Evolutionary conservation across 2,329 filamentous ascomycete species (phyloP), one percentile per base, ranked within the genome.

Genomic region (Delphinella strobiligena): DNA sequence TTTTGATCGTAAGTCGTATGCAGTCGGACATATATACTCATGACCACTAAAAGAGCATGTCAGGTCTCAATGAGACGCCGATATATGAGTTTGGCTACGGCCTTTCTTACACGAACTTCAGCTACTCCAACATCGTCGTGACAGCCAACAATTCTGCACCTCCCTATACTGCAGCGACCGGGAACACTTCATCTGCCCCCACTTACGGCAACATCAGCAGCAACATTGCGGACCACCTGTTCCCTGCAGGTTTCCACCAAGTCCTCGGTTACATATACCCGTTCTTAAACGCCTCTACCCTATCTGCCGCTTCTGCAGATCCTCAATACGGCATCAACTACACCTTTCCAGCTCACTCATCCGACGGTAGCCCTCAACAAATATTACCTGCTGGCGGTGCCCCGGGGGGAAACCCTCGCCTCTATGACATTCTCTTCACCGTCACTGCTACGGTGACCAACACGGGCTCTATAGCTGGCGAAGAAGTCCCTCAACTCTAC

Each of bases 61-160:
- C 22, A 27, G 22, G 22, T 12, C 22, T 69, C 41, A 66, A 74
- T 49, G 69, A 74, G 39, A 73, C 74, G 1, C 82, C 84, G 1
- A 74, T 83, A 46, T 91, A 79, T 60, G 83, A 88, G 54, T 93
- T 91, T 50, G 85, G 85, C 5, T 82, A 73, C 51, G 86, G 86
- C 41, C 66, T 93, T 10, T 82, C 76, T 3, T 93, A 91, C 68
- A 86, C 83, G 1, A 84, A 71, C 2, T 89, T 93, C 54, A 59
- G 73, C 39, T 86, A 86, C 64, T 75, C 79, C n/a, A 67, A 82
- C 55, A 61, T 91, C 24, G 58, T 67, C 19, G 62, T 86, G 24
- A 40, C 30, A 7, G 51, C 72, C 49, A 59, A 62, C 35, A 18
- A 40, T 51, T 51, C 63, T n/a, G 67, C 66, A 1, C 57, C 56